phyloP scores from a whole-genome alignment of 169 alveolate genomes.

The Plasmodium relictum region DNA sequence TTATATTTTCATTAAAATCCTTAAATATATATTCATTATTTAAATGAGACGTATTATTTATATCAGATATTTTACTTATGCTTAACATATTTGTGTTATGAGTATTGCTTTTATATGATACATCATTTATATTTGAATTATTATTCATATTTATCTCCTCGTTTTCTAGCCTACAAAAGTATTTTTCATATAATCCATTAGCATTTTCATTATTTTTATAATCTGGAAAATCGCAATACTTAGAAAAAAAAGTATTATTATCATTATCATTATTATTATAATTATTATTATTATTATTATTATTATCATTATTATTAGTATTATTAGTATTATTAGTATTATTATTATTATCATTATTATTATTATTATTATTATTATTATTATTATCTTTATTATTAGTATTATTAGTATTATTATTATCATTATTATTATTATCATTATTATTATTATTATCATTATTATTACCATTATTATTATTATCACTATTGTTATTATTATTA shows the following conservation, averaged over 20 bases:
- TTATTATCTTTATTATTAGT: neutral
- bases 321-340: neutral
- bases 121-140: no score
- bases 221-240: no score
- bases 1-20: no score
- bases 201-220: no score
- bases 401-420: neutral
- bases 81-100: no score
- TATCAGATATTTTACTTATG: no score
- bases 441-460: neutral
- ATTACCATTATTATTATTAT: neutral
- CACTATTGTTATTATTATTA: neutral
- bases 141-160: no score
- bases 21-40: no score
- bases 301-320: neutral
- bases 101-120: no score
- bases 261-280: neutral
- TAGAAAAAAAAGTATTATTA: neutral
- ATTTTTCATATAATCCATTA: neutral
- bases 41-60: no score
- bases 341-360: neutral
- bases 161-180: no score
- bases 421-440: neutral
- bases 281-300: neutral
- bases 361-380: neutral